A percentile compares a stretch with the other conserved stretches of the same genome.
Conservation (phyloP, 2,329 filamentous ascomycete species). For the Sphaceloma murrayae region DNA sequence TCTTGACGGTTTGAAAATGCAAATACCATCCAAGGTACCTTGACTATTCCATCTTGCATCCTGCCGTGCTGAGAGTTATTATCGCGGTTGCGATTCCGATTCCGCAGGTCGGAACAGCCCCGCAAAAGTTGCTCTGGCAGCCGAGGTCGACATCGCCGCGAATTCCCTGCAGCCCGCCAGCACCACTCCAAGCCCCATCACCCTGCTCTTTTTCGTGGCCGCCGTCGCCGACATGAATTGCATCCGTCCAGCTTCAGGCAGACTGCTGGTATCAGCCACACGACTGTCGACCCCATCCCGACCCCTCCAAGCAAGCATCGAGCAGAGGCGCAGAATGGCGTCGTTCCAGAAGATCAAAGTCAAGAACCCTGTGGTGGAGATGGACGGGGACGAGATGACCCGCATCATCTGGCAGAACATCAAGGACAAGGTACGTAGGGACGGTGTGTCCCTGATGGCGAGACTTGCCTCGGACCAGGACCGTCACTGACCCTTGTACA, state of each 20-base stretch:
- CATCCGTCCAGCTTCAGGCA: conserved; percentile 12
- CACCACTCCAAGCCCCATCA: conserved; percentile 3
- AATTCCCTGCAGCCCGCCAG: conserved; percentile 9
- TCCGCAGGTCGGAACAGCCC: neutral
- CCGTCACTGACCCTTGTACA: conserved; percentile 24
- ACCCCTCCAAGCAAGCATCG: conserved; percentile 21
- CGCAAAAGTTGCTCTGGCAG: neutral
- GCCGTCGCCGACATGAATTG: conserved; percentile 13
- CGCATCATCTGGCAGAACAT: conserved; percentile 98
- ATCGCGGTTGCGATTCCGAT: neutral
- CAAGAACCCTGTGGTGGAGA: conserved; percentile 96
- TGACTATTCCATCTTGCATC: no score
- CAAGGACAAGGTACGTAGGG: conserved; percentile 66
- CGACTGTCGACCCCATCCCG: conserved; percentile 19
- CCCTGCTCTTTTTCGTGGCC: conserved; percentile 12
- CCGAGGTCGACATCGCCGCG: conserved; percentile 11
- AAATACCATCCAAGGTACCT: no score
- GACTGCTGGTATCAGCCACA: conserved; percentile 16
- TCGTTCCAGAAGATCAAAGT: conserved; percentile 84
- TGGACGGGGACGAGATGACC: conserved; percentile 94
- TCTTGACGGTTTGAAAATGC: no score
- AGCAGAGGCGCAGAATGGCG: conserved; percentile 31
- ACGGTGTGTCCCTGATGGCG: conserved; percentile 15
- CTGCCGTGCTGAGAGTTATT: no score
- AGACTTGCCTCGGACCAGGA: conserved; percentile 15